Evolutionary conservation across 352 stramenopile genomes (phyloP).

Genomic region (Blastocystis sp.): DNA sequence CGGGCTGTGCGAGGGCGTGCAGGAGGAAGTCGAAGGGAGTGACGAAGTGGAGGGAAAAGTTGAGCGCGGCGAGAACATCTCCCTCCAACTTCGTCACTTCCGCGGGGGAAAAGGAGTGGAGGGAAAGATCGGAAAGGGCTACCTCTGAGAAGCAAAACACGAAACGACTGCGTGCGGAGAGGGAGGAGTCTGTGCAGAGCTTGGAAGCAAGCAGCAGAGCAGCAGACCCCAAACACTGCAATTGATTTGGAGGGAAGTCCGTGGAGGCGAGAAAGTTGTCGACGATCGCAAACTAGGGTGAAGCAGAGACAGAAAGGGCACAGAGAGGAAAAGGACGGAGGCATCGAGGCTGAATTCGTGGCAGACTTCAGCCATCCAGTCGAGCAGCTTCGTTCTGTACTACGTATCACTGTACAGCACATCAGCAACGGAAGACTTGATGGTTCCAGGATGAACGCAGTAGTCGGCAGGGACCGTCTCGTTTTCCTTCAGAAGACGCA

Average conservation of each 20-base stretch:
- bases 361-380: conserved; percentile 30
- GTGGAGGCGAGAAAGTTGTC: conserved; percentile 6
- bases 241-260: background rate
- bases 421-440: background rate
- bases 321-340: conserved; percentile 1
- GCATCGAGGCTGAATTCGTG: conserved; percentile 24
- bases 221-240: conserved; percentile 57
- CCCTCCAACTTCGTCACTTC: conserved; percentile 15
- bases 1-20: background rate
- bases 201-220: conserved; percentile 17
- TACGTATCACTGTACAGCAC: background rate
- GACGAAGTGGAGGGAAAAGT: conserved; percentile 17
- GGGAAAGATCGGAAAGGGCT: conserved; percentile 41
- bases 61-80: background rate
- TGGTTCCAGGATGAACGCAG: background rate
- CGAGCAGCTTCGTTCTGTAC: conserved; percentile 39
- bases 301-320: background rate
- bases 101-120: background rate
- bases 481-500: background rate
- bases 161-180: background rate
- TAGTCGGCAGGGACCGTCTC: background rate
- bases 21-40: conserved; percentile 59
- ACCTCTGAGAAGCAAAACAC: background rate
- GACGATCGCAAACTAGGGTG: conserved; percentile 20
- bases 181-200: background rate